phyloP scores from a whole-genome alignment of 2,329 filamentous ascomycete species.

The Hymenoscyphus occultus region DNA sequence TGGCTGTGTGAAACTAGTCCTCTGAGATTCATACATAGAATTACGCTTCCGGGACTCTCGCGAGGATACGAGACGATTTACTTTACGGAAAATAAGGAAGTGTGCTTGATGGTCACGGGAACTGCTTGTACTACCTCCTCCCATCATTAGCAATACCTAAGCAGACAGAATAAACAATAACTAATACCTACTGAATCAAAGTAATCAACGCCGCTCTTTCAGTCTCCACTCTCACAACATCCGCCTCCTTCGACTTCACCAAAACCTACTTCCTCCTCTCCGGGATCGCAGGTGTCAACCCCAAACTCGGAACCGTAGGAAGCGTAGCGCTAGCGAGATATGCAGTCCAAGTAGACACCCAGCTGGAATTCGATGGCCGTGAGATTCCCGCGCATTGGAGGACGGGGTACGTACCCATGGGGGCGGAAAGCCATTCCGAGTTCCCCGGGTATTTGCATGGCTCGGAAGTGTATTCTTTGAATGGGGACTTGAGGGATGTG shows the following conservation, averaged over 20 bases:
- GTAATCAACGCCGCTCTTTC: conserved; percentile 69
- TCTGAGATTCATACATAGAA: not conserved
- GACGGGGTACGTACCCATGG: conserved; percentile 68
- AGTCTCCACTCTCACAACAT: conserved; percentile 61
- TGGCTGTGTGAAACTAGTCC: not conserved
- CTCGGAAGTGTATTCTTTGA: conserved; percentile 68
- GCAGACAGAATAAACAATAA: not conserved
- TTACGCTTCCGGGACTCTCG: not conserved
- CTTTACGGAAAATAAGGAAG: not conserved
- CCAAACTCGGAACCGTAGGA: conserved; percentile 61
- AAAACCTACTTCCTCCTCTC: conserved; percentile 68
- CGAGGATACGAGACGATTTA: not conserved
- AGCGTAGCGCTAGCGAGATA: conserved; percentile 67
- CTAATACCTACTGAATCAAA: not conserved
- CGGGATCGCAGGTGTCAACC: conserved; percentile 74
- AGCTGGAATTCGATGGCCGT: conserved; percentile 71
- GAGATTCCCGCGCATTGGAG: conserved; percentile 63
- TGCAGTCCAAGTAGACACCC: conserved; percentile 69
- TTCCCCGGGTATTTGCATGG: conserved; percentile 62
- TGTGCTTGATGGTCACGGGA: not conserved
- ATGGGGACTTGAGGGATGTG: conserved; percentile 52
- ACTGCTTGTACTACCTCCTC: not conserved
- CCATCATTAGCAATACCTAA: too few relatives aligned
- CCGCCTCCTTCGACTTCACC: conserved; percentile 59
- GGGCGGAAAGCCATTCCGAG: conserved; percentile 50